Evolutionary conservation across 2,329 filamentous ascomycete species (phyloP).

Genomic region (Colletotrichum falcatum): DNA sequence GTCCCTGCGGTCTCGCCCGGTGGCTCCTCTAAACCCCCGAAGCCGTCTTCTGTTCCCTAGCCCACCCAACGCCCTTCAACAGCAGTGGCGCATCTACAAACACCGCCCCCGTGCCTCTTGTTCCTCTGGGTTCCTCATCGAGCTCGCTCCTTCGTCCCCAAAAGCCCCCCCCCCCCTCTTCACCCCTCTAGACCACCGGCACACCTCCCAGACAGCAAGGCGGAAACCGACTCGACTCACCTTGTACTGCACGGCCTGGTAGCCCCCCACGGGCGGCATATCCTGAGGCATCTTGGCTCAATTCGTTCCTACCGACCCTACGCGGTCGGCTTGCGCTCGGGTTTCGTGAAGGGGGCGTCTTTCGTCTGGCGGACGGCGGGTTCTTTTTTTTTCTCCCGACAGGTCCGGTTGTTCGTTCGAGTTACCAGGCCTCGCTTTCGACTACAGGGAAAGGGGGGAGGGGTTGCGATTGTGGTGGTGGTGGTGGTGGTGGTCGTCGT

Average conservation of each 20-base stretch:
- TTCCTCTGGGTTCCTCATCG: neutral
- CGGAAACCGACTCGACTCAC: slow-evolving; percentile 63
- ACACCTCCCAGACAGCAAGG: neutral
- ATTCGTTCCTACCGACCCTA: slow-evolving; percentile 41
- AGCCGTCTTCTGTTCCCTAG: neutral
- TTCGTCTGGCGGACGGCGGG: neutral
- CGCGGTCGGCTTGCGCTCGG: slow-evolving; percentile 39
- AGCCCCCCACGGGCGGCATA: slow-evolving; percentile 95
- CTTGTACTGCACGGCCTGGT: slow-evolving; percentile 97
- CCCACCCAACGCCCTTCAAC: neutral
- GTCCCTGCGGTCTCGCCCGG: neutral
- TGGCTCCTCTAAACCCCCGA: neutral
- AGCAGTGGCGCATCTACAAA: neutral
- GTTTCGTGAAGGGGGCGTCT: neutral
- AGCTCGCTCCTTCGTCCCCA: too few relatives aligned
- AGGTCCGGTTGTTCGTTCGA: too few relatives aligned
- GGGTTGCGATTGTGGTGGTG: too few relatives aligned
- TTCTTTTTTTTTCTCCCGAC: too few relatives aligned
- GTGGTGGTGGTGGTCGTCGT: too few relatives aligned
- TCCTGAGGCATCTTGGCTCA: slow-evolving; percentile 88
- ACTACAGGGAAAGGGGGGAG: neutral
- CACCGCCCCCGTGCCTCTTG: neutral
- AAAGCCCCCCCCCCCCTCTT: too few relatives aligned
- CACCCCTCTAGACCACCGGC: neutral
- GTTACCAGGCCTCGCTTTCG: slow-evolving; percentile 10